Percentiles rank a stretch among this genome's conserved stretches.
Evolutionary conservation across 805 yeast species (phyloP).

Genomic region (Myxozyma sirexii): DNA sequence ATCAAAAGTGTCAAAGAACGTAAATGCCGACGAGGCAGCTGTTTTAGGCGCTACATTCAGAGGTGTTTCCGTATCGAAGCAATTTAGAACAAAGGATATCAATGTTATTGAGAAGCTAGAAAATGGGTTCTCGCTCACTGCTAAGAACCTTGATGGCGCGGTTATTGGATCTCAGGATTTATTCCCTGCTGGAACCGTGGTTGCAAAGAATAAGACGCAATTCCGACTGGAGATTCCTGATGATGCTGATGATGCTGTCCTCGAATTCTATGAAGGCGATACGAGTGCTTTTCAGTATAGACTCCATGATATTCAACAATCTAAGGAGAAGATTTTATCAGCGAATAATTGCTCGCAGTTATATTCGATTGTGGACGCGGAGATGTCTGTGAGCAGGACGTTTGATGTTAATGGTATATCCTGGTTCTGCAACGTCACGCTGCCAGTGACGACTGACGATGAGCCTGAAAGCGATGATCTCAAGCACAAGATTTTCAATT

Average conservation of each 20-base stretch:
- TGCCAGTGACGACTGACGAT: slow-evolving; percentile 40
- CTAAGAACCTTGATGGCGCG: slow-evolving; percentile 36
- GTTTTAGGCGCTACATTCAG: slow-evolving; percentile 87
- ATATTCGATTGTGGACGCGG: slow-evolving; percentile 22
- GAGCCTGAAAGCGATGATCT: slow-evolving; percentile 39
- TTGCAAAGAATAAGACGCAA: slow-evolving; percentile 38
- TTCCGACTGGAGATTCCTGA: slow-evolving; percentile 7
- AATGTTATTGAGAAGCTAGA: slow-evolving; percentile 58
- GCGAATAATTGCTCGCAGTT: slow-evolving; percentile 24
- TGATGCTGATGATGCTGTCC: slow-evolving; percentile 10
- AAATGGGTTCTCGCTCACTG: slow-evolving; percentile 49
- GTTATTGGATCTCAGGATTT: slow-evolving; percentile 39
- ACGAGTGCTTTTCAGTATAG: slow-evolving; percentile 5
- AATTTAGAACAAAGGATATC: slow-evolving; percentile 65
- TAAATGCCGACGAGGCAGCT: slow-evolving; percentile 94
- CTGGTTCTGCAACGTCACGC: slow-evolving; percentile 31
- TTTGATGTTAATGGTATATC: slow-evolving; percentile 16
- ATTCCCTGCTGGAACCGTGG: slow-evolving; percentile 53
- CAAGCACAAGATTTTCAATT: slow-evolving; percentile 32
- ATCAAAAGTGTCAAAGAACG: slow-evolving; percentile 70
- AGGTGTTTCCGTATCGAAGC: slow-evolving; percentile 73
- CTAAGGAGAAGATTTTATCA: slow-evolving; percentile 7
- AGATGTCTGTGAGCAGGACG: slow-evolving; percentile 22
- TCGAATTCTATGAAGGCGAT: slow-evolving; percentile 22
- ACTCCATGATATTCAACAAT: slow-evolving; percentile 17